phyloP scores from a whole-genome alignment of 257 asterid species.

The Ocimum tenuiflorum region DNA sequence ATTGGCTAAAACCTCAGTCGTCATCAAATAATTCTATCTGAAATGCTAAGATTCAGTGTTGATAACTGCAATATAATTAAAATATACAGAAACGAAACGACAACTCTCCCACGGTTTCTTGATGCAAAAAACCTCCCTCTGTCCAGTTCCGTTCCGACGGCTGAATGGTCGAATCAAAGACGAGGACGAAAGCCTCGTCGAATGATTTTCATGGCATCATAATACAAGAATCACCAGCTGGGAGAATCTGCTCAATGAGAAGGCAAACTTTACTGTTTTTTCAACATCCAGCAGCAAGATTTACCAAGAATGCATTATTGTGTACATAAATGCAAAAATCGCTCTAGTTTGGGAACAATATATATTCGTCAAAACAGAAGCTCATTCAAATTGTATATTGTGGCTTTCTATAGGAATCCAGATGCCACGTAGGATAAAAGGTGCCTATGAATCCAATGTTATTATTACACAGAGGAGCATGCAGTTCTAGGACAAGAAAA shows the following conservation, averaged over 20 bases:
- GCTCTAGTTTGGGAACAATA: too few relatives aligned
- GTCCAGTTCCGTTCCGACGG: constrained; percentile 13
- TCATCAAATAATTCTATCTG: constrained; percentile 20
- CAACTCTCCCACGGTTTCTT: not conserved
- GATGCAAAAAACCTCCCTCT: constrained; percentile 18
- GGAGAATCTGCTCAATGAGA: constrained; percentile 24
- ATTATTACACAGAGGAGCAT: not conserved
- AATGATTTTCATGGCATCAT: too few relatives aligned
- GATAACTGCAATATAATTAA: constrained; percentile 14
- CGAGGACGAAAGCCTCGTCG: not conserved
- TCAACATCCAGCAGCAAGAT: not conserved
- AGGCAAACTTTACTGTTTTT: not conserved
- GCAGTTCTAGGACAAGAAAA: not conserved
- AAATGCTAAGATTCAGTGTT: constrained; percentile 16
- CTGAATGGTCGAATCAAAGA: not conserved
- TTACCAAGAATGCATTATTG: not conserved
- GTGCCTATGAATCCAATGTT: not conserved
- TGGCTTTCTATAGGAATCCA: not conserved
- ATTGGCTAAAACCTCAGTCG: constrained; percentile 4
- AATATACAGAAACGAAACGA: constrained; percentile 24
- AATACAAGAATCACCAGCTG: constrained; percentile 5
- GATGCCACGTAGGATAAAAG: not conserved
- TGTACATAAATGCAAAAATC: too few relatives aligned
- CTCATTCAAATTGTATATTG: not conserved
- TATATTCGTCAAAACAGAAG: too few relatives aligned